phyloP scores from a whole-genome alignment of 192 early-diverging fungal genomes.

The Gamsiella multidivaricata region DNA sequence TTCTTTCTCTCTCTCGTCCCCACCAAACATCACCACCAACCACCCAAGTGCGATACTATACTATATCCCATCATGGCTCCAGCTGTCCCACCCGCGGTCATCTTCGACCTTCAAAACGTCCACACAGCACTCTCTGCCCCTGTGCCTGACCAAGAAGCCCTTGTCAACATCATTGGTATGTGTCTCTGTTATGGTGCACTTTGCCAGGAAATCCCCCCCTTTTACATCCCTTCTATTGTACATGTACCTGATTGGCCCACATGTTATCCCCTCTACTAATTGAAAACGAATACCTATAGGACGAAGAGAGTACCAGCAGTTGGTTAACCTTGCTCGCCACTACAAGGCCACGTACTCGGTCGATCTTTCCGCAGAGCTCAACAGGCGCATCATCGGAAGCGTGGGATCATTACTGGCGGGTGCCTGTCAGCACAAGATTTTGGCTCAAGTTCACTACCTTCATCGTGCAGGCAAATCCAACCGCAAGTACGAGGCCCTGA shows the following conservation, averaged over 20 bases:
- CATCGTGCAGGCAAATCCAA: slow-evolving; percentile 34
- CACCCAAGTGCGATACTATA: not conserved
- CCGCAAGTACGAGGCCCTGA: slow-evolving; percentile 41
- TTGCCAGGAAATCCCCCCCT: not conserved
- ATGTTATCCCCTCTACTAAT: not conserved
- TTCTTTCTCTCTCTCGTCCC: not conserved
- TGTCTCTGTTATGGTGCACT: not conserved
- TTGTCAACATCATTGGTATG: slow-evolving; percentile 52
- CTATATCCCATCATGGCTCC: slow-evolving; percentile 22
- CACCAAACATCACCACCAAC: not conserved
- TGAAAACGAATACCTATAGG: slow-evolving; percentile 10
- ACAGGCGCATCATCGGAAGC: slow-evolving; percentile 44
- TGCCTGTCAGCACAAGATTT: slow-evolving; percentile 44
- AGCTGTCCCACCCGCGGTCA: slow-evolving; percentile 32
- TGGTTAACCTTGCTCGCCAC: slow-evolving; percentile 40
- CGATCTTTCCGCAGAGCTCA: slow-evolving; percentile 30
- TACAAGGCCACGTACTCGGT: slow-evolving; percentile 25
- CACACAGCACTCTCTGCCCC: slow-evolving; percentile 25
- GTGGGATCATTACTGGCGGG: slow-evolving; percentile 36
- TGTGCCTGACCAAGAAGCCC: slow-evolving; percentile 37
- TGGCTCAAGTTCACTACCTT: slow-evolving; percentile 35
- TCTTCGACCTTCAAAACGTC: slow-evolving; percentile 35
- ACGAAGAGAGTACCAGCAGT: slow-evolving; percentile 44
- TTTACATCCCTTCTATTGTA: too few relatives aligned
- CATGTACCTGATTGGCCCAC: too few relatives aligned